Conservation (phyloP, 2,329 filamentous ascomycete species). For the Fusarium mexicanum region DNA sequence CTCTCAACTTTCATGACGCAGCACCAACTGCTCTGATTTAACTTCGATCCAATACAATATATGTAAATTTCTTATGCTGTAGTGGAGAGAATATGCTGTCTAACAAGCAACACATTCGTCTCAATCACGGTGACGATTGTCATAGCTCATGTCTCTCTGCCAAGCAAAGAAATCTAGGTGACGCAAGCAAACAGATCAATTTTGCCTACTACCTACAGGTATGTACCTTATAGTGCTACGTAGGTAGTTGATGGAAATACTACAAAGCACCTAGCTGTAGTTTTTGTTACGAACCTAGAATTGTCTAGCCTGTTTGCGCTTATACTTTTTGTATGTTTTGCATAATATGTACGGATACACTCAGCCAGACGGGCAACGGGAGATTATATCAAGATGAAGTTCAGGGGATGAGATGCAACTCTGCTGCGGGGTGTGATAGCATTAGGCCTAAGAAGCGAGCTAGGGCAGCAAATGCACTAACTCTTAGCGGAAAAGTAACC, state of each 20-base stretch:
- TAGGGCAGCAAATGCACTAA: conserved; percentile 37
- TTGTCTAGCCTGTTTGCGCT: background rate
- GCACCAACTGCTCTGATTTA: background rate
- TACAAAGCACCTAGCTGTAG: background rate
- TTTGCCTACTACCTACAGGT: background rate
- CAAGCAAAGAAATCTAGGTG: background rate
- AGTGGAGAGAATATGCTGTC: background rate
- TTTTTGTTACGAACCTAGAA: background rate
- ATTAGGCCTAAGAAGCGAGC: conserved; percentile 3
- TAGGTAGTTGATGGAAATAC: background rate
- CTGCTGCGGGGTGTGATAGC: conserved; percentile 38
- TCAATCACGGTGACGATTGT: background rate
- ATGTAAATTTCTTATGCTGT: background rate
- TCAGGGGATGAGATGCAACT: conserved; percentile 34
- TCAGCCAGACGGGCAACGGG: background rate
- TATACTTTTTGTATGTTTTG: background rate
- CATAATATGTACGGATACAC: background rate
- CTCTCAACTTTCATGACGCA: background rate
- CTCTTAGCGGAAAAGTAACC: conserved; percentile 38
- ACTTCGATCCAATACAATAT: background rate
- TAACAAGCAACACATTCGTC: background rate
- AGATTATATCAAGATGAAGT: conserved; percentile 27
- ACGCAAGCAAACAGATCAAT: background rate
- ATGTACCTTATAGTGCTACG: background rate
- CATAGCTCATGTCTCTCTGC: conserved; percentile 2